Evolutionary conservation across 1,284 basidiomycete genomes (phyloP).

Genomic region (Irpex rosettiformis): DNA sequence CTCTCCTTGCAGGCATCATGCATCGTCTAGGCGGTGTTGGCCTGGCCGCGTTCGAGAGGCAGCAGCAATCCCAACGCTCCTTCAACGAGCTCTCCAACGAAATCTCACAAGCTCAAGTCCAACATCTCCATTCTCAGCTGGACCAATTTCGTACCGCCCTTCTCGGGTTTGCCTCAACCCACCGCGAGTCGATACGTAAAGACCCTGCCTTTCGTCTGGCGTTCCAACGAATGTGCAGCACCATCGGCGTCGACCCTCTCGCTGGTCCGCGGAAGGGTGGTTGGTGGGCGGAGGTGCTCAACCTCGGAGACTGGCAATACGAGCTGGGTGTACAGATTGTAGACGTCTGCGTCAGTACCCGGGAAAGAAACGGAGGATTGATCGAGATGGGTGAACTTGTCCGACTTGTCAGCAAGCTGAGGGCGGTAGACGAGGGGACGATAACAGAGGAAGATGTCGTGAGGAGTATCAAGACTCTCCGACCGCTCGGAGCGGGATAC

Average conservation of each 20-base stretch:
- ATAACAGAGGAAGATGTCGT: conserved; percentile 85
- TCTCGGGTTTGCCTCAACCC: conserved; percentile 76
- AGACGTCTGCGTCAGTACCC: conserved; percentile 90
- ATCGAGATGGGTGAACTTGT: conserved; percentile 89
- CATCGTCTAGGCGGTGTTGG: conserved; percentile 71
- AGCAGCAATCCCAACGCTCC: conserved; percentile 68
- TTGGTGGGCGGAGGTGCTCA: conserved; percentile 88
- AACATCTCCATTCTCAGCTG: conserved; percentile 80
- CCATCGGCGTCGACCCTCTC: conserved; percentile 93
- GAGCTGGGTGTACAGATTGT: conserved; percentile 97
- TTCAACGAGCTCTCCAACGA: conserved; percentile 81
- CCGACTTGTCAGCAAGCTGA: conserved; percentile 70
- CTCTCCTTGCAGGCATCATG: too few species aligned
- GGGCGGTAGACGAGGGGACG: conserved; percentile 60
- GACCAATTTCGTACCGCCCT: conserved; percentile 83
- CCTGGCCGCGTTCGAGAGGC: conserved; percentile 71
- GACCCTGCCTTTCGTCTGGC: conserved; percentile 89
- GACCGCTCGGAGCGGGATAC: conserved; percentile 89
- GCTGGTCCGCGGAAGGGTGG: conserved; percentile 82
- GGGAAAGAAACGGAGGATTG: conserved; percentile 87
- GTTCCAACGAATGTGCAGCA: conserved; percentile 95
- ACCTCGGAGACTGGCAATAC: conserved; percentile 91
- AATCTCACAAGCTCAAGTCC: conserved; percentile 75
- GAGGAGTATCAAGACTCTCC: conserved; percentile 83
- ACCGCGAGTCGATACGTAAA: conserved; percentile 81